These are phyloP conservation scores for Spinellus fusiger DNA, from an alignment of 192 early-diverging fungal species.

Conservation along the genomic window DNA sequence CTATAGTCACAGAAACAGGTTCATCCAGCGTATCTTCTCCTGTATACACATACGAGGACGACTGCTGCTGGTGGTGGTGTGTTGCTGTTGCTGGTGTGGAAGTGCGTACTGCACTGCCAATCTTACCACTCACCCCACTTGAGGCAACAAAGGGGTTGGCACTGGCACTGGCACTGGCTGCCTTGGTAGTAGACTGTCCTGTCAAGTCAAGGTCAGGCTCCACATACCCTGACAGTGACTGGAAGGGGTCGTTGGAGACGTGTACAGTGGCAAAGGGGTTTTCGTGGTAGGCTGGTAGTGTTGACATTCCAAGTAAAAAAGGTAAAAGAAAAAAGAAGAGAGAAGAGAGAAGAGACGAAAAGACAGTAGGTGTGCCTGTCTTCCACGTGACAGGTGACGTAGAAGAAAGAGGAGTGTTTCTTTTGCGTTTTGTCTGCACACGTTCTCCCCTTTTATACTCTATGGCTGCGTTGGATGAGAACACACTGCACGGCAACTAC, in stretches of 20 bases:
- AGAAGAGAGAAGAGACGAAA: neutral
- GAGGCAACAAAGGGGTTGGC: constrained; percentile 10
- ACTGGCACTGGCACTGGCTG: neutral
- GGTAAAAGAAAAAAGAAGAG: neutral
- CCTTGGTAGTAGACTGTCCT: constrained; percentile 22
- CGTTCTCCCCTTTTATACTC: constrained; percentile 1
- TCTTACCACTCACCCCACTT: constrained; percentile 8
- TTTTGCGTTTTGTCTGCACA: too few relatives aligned
- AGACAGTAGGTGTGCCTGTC: too few relatives aligned
- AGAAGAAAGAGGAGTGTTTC: too few relatives aligned
- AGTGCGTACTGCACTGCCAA: constrained; percentile 6
- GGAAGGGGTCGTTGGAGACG: constrained; percentile 2
- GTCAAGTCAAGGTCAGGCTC: constrained; percentile 28
- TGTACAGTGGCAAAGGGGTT: constrained; percentile 23
- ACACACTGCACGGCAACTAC: neutral
- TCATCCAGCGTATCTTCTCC: constrained; percentile 85
- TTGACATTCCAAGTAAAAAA: neutral
- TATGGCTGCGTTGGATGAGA: constrained; percentile 1
- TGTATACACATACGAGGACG: constrained; percentile 8
- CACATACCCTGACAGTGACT: constrained; percentile 8
- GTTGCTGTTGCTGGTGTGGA: neutral
- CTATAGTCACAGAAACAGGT: constrained; percentile 86
- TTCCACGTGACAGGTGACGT: too few relatives aligned
- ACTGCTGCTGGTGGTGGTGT: neutral
- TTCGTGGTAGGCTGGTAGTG: constrained; percentile 10